A percentile compares a stretch with the other conserved stretches of the same genome.
Evolutionary conservation across 495 filamentous ascomycete genomes (phyloP).

Genomic region (Penicillium malachiteum): DNA sequence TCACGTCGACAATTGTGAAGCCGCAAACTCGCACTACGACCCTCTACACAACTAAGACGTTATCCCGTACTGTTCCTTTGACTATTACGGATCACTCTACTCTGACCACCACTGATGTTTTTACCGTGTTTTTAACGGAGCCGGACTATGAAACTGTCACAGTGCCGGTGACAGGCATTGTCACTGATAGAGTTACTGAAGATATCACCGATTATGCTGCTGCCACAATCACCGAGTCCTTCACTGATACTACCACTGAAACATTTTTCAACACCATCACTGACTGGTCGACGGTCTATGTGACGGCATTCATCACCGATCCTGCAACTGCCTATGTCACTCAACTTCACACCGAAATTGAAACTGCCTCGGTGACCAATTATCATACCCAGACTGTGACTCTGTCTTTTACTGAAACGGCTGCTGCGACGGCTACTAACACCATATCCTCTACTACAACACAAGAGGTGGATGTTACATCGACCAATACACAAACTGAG

Average conservation of each 20-base stretch:
- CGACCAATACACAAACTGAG: not conserved
- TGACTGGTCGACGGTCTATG: not conserved
- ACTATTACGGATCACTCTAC: not conserved
- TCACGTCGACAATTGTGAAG: conserved; percentile 1
- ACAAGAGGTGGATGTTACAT: not conserved
- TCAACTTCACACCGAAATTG: not conserved
- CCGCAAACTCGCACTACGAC: conserved; percentile 1
- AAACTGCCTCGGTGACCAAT: conserved; percentile 2
- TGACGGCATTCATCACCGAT: not conserved
- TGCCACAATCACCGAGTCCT: not conserved
- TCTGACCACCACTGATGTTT: conserved; percentile 1
- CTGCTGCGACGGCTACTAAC: conserved; percentile 1
- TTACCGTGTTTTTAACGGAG: not conserved
- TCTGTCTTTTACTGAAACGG: conserved; percentile 7
- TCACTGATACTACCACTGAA: conserved; percentile 1
- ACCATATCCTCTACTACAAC: not conserved
- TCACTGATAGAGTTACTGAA: not conserved
- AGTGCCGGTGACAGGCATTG: not conserved
- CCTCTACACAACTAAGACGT: not conserved
- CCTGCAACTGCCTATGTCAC: not conserved
- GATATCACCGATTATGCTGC: not conserved
- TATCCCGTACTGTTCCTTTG: not conserved
- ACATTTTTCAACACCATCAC: not conserved
- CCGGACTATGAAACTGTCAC: not conserved
- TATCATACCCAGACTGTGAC: conserved; percentile 10